Evolutionary conservation across 2,329 filamentous ascomycete genomes (phyloP).

Genomic region (Penicillium sp.): DNA sequence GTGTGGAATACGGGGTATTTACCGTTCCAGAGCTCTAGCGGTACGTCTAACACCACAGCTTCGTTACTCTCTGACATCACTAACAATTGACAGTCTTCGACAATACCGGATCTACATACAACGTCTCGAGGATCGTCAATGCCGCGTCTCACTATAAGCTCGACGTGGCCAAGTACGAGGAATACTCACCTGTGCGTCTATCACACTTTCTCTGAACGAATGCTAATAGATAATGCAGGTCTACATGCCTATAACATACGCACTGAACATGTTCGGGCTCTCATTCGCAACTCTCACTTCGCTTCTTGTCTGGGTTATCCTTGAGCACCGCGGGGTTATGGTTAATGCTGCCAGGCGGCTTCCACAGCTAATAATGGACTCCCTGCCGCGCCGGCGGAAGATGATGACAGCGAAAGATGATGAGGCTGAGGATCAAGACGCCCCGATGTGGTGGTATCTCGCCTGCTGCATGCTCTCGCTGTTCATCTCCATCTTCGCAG

Average conservation of each 20-base stretch:
- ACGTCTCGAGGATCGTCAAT: conserved; percentile 66
- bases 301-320: conserved; percentile 37
- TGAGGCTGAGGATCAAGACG: conserved; percentile 17
- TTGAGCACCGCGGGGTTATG: conserved; percentile 30
- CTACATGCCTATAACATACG: conserved; percentile 34
- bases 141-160: conserved; percentile 60
- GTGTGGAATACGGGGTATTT: conserved; percentile 67
- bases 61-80: not conserved
- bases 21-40: conserved; percentile 55
- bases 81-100: conserved; percentile 60
- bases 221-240: conserved; percentile 18
- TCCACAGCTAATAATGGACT: not conserved
- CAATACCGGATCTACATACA: conserved; percentile 67
- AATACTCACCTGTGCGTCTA: conserved; percentile 66
- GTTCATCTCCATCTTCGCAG: conserved; percentile 30
- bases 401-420: conserved; percentile 2
- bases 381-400: not conserved
- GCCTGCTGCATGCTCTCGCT: conserved; percentile 22
- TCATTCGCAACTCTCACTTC: conserved; percentile 68
- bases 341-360: conserved; percentile 12
- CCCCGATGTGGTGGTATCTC: conserved; percentile 32
- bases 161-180: conserved; percentile 65
- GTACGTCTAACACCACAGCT: conserved; percentile 15
- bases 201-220: conserved; percentile 56
- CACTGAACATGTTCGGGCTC: conserved; percentile 55